Percentiles rank a stretch among this genome's conserved stretches.
These are phyloP conservation scores for Chondrostereum purpureum DNA, from an alignment of 1,284 basidiomycete genomes.

Conservation along the genomic window DNA sequence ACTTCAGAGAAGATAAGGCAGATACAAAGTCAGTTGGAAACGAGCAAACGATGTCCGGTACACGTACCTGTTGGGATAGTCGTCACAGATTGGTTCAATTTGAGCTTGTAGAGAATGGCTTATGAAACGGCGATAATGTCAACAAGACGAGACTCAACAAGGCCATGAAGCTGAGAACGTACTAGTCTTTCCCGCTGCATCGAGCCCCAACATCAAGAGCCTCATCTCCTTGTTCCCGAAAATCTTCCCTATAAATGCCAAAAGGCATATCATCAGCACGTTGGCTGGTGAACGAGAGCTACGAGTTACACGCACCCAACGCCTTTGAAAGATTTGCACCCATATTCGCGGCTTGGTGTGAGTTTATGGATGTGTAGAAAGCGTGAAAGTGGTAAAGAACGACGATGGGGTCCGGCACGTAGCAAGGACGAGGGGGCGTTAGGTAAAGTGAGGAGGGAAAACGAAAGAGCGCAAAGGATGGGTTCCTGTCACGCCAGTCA, in stretches of 20 bases:
- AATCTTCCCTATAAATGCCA: constrained; percentile 62
- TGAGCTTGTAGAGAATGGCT: constrained; percentile 99
- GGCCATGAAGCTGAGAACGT: constrained; percentile 24
- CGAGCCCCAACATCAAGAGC: constrained; percentile 84
- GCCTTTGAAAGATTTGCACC: constrained; percentile 76
- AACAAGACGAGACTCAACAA: neutral
- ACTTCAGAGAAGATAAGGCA: constrained; percentile 37
- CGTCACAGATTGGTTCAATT: constrained; percentile 97
- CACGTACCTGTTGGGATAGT: constrained; percentile 93
- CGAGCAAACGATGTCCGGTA: constrained; percentile 2
- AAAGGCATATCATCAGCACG: constrained; percentile 13
- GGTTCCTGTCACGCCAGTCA: constrained; percentile 1
- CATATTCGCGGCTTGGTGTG: no score
- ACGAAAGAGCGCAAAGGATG: constrained; percentile 1
- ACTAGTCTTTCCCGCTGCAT: constrained; percentile 97
- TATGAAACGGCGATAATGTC: constrained; percentile 12
- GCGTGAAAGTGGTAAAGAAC: constrained; percentile 31
- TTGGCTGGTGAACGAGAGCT: constrained; percentile 8
- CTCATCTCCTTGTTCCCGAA: constrained; percentile 99
- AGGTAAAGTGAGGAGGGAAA: constrained; percentile 2
- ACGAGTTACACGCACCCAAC: constrained; percentile 40
- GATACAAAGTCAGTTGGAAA: constrained; percentile 11
- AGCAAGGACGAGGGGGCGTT: constrained; percentile 7
- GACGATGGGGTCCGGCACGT: constrained; percentile 27
- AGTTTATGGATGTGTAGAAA: no score